A percentile compares a stretch with the other conserved stretches of the same genome.
phyloP scores from a whole-genome alignment of 805 yeast genomes.

The Zygosaccharomyces bisporus region DNA sequence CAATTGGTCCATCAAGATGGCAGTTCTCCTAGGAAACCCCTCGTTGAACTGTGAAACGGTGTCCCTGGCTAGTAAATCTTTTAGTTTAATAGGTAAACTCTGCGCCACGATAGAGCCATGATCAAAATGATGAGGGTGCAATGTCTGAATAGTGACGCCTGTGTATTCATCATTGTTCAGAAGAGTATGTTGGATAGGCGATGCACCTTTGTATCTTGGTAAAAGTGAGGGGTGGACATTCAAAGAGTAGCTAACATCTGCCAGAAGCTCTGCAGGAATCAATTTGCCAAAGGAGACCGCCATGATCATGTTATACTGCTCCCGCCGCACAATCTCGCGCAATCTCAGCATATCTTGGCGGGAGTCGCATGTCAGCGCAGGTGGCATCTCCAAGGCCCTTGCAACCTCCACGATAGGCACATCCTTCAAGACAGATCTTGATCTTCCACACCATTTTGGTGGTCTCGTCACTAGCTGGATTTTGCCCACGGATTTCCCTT shows the following conservation, averaged over 20 bases:
- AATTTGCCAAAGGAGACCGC: conserved; percentile 89
- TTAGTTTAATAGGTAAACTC: conserved; percentile 34
- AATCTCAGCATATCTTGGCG: conserved; percentile 16
- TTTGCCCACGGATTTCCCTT: conserved; percentile 22
- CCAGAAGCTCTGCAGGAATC: conserved; percentile 62
- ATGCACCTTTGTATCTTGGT: conserved; percentile 80
- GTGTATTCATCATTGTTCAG: conserved; percentile 58
- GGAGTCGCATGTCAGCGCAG: conserved; percentile 28
- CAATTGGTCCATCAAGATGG: conserved; percentile 44
- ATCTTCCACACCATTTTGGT: conserved; percentile 63
- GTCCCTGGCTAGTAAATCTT: conserved; percentile 22
- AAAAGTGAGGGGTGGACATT: conserved; percentile 91
- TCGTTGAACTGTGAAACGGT: conserved; percentile 43
- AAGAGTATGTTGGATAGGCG: conserved; percentile 81
- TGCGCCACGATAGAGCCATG: conserved; percentile 67
- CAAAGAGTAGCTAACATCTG: conserved; percentile 52
- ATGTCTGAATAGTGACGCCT: conserved; percentile 85
- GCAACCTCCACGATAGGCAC: conserved; percentile 52
- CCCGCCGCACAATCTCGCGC: conserved; percentile 15
- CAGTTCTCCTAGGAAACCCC: conserved; percentile 36
- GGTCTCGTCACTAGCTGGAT: conserved; percentile 62
- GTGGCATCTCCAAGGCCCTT: conserved; percentile 28
- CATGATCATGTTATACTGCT: conserved; percentile 59
- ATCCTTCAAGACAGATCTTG: conserved; percentile 43
- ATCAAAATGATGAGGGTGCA: conserved; percentile 86